Base-by-base conservation (phyloP, 192 early-diverging fungal genomes). In the Gorgonomyces haynaldii region DNA sequence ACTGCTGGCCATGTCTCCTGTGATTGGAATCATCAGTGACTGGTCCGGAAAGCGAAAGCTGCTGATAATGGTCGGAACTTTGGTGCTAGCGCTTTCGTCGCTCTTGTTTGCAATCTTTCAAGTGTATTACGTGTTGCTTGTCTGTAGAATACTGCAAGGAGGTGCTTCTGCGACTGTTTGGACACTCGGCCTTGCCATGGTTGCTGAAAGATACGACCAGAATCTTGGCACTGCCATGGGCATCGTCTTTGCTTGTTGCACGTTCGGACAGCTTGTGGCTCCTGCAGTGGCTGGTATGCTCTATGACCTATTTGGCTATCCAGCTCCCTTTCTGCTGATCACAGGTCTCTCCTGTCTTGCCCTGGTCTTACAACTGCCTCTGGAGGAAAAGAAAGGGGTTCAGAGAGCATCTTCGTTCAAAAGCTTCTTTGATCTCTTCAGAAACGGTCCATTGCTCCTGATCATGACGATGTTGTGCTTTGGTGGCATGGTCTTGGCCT, bases 151-250 rank as follows among this genome's bases (percentile, higher is more conserved):
- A 27, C 10, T 61, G 8, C 56, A 58, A 48, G 62, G 57, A 29
- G 37, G 48, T 38, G 35, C 60, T 9, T 45, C 48, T 20, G 50
- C 23, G 16, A 49, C 50, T 19, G 52, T 62, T 3, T 66, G 54
- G 55, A 42, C 49, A 2, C 28, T 66, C 3, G 65, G 65, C 13
- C 21, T 66, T n/a, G 44, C 61, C 13, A 17, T 62, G 37, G 27
- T 66, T 36, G 58, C 54, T 0, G 65, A 64, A 16, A 21, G 20
- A 1, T 52, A 55, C 34, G 12, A 45, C 27, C 27, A 40, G 28
- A 48, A 56, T 17, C 23, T 66, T 13, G 65, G 65, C 2, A 4
- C 37, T 4, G 56, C 61, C 20, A 66, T 61, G 56, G 30, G 50
- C 3, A 41, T 48, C 25, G 51, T 58, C 4, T 30, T 66, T n/a